Base-by-base conservation (phyloP, 306 rosid genomes). In the Malus sieversii region DNA sequence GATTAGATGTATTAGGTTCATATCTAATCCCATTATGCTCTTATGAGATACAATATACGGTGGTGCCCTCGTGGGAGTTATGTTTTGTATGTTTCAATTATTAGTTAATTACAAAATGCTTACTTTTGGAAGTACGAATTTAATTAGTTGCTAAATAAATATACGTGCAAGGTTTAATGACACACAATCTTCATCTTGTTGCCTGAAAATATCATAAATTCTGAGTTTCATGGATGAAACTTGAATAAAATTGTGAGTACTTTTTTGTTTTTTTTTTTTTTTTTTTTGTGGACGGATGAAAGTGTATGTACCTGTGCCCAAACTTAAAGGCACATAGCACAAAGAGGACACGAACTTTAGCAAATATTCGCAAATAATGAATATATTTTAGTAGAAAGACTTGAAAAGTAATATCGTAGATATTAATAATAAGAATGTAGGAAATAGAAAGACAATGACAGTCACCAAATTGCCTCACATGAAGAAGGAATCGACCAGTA, bases 391-490 rank as follows among this genome's bases (percentile, higher is more conserved):
- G 66, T 27, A 61, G 29, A 23, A 61, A 25, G 35, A 60, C 35
- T 25, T 60, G 66, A 25, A 60, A 60, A 60, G 65, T 25, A 60
- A 60, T 23, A 25, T 60, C 6, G 19, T 4, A 29, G 32, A 61
- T 61, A 61, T 23, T 23, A 23, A 12, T 60, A 25, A 75, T n/a
- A 65, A 68, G 23, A 20, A 30, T 5, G 25, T 19, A 42, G 27
- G 18, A 68, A 20, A 38, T 52, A 52, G 18, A 68, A 20, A 38
- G 66, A 80, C 14, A 71, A 53, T 57, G 35, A 68, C 53, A 71
- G 29, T 35, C 58, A 40, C 66, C 62, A 62, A 61, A 75, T 69
- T 16, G 25, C 66, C 55, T 76, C 81, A 71, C 83, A 75, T 83
- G 83, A 51, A 71, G 70, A 63, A 71, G 66, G 66, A 58, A 46